Percentiles rank a stretch among this genome's conserved stretches.
Conservation (phyloP, 805 yeast species). For the Suhomyces pyralidae region DNA sequence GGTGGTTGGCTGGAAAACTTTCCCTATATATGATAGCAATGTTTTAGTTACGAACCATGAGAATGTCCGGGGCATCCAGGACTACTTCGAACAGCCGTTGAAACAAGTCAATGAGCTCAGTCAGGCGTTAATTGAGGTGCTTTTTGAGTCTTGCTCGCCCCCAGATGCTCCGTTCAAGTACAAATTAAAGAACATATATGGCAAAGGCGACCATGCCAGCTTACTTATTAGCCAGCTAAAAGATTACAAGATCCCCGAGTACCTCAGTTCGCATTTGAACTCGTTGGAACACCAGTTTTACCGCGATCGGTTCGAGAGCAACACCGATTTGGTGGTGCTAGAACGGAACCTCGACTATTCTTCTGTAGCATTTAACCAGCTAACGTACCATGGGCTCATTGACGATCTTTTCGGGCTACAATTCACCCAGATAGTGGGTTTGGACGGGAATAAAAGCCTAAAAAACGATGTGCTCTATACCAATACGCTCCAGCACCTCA, state of each 20-base stretch:
- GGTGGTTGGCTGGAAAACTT: slow-evolving; percentile 44
- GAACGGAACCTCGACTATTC: slow-evolving; percentile 76
- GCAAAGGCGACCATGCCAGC: slow-evolving; percentile 58
- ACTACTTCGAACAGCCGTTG: slow-evolving; percentile 45
- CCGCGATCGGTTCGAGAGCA: slow-evolving; percentile 36
- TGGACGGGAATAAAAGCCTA: slow-evolving; percentile 27
- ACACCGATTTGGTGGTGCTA: slow-evolving; percentile 69
- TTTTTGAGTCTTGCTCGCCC: slow-evolving; percentile 30
- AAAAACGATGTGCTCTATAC: slow-evolving; percentile 51
- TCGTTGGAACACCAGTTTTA: slow-evolving; percentile 38
- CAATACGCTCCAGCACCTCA: slow-evolving; percentile 52
- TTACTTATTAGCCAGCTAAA: slow-evolving; percentile 43
- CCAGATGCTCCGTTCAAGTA: slow-evolving; percentile 15
- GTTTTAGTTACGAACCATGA: slow-evolving; percentile 26
- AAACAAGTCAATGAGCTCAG: slow-evolving; percentile 49
- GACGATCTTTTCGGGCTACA: slow-evolving; percentile 65
- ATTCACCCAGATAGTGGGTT: slow-evolving; percentile 12
- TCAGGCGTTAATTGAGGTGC: slow-evolving; percentile 44
- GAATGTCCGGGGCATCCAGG: slow-evolving; percentile 19
- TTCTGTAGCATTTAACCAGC: slow-evolving; percentile 69
- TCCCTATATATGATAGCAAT: slow-evolving; percentile 40
- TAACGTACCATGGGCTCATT: slow-evolving; percentile 78
- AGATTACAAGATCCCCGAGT: slow-evolving; percentile 33
- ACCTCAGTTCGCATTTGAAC: slow-evolving; percentile 32
- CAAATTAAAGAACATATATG: slow-evolving; percentile 52